Conservation (phyloP, 306 rosid species). For the Lablab purpureus region DNA sequence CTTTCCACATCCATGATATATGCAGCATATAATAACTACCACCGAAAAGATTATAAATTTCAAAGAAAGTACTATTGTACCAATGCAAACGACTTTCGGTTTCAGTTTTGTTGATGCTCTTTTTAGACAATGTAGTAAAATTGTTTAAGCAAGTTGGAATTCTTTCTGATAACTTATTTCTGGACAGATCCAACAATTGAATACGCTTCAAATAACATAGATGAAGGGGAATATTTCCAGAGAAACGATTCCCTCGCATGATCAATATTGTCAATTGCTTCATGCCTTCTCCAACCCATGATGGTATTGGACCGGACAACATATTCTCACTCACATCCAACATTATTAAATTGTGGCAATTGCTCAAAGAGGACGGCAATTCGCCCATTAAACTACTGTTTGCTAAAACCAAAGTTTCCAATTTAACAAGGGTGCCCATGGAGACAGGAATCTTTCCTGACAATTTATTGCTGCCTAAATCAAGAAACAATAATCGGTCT, state of each 20-base stretch:
- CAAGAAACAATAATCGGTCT: neutral
- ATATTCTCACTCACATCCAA: constrained; percentile 29
- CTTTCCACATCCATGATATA: neutral
- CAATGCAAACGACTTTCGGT: neutral
- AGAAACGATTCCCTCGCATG: constrained; percentile 7
- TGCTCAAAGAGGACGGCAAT: constrained; percentile 32
- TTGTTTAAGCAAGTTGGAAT: constrained; percentile 23
- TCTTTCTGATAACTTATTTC: neutral
- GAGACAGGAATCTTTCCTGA: constrained; percentile 21
- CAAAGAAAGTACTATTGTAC: neutral
- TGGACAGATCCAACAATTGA: constrained; percentile 1
- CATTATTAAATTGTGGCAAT: neutral
- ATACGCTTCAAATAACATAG: neutral
- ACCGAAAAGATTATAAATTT: neutral
- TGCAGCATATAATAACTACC: neutral
- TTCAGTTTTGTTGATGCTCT: neutral
- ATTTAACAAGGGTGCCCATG: neutral
- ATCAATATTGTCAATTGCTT: neutral
- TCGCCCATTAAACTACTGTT: constrained; percentile 31
- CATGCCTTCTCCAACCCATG: constrained; percentile 39
- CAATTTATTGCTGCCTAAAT: neutral
- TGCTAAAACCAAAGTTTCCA: constrained; percentile 23
- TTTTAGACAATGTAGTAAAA: neutral
- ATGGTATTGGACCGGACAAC: neutral
- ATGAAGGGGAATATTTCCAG: neutral